Percentiles rank a stretch among this genome's conserved stretches.
Evolutionary conservation across 495 filamentous ascomycete genomes (phyloP).

Genomic region (Neurospora sp.): DNA sequence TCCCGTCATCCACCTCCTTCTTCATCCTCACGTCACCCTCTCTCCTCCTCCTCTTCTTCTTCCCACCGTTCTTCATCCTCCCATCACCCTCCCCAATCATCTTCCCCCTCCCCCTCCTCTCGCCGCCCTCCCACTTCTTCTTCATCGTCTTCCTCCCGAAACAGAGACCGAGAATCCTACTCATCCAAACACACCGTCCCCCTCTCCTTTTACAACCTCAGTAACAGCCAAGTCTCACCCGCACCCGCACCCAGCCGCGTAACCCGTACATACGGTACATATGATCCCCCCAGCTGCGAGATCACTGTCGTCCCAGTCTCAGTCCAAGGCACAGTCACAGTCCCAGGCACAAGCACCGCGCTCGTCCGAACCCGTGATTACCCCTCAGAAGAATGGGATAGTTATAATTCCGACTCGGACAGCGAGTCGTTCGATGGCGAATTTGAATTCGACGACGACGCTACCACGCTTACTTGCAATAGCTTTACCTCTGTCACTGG

Average conservation of each 20-base stretch:
- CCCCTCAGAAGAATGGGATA: background rate
- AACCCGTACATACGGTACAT: background rate
- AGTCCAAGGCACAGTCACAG: background rate
- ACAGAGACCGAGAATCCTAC: slow-evolving; percentile 8
- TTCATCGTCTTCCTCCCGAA: background rate
- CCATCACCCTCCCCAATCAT: background rate
- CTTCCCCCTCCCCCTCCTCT: slow-evolving; percentile 1
- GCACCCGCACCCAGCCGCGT: background rate
- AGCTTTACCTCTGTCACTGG: background rate
- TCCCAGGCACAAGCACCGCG: background rate
- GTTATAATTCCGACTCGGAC: background rate
- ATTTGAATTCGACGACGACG: background rate
- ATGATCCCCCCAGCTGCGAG: background rate
- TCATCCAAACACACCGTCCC: slow-evolving; percentile 50
- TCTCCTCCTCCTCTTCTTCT: background rate
- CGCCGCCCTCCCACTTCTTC: background rate
- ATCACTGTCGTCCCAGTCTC: background rate
- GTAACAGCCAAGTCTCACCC: background rate
- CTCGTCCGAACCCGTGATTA: background rate
- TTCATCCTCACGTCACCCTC: background rate
- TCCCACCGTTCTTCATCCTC: background rate
- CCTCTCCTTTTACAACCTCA: background rate
- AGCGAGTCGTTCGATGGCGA: background rate
- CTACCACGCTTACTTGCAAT: background rate
- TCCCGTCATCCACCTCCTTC: background rate